Conservation (phyloP, 179 eudicot species). For the Vitellaria paradoxa region DNA sequence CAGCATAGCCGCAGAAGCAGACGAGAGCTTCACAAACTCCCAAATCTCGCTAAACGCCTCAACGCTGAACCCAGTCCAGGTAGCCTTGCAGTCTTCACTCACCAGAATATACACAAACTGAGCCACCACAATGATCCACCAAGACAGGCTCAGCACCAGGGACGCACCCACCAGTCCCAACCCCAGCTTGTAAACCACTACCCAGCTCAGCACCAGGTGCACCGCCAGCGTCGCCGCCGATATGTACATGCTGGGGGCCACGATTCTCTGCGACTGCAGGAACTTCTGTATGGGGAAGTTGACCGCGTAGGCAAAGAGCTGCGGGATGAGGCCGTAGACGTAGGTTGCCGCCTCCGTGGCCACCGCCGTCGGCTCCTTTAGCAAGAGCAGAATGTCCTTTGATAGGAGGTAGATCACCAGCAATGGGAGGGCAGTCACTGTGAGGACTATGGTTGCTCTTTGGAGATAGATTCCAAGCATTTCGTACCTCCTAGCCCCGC, state of each 20-base stretch:
- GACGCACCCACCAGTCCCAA: conserved; percentile 26
- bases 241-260: conserved; percentile 59
- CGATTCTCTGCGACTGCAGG: conserved; percentile 59
- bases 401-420: conserved; percentile 41
- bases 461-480: conserved; percentile 65
- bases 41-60: conserved; percentile 21
- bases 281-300: conserved; percentile 68
- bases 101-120: conserved; percentile 25
- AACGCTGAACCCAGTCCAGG: conserved; percentile 28
- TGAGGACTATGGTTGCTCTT: conserved; percentile 48
- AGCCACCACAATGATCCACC: conserved; percentile 31
- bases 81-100: conserved; percentile 19
- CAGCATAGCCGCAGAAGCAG: conserved; percentile 26
- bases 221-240: conserved; percentile 50
- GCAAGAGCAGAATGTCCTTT: conserved; percentile 25
- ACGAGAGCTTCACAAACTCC: conserved; percentile 22
- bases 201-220: conserved; percentile 38
- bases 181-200: conserved; percentile 14
- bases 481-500: conserved; percentile 46
- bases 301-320: conserved; percentile 57
- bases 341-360: conserved; percentile 41
- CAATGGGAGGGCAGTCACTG: conserved; percentile 34
- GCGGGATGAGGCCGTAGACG: conserved; percentile 65
- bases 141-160: conserved; percentile 25
- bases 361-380: conserved; percentile 37